phyloP scores from a whole-genome alignment of 805 yeast species.

The Pichia sporocuriosa region DNA sequence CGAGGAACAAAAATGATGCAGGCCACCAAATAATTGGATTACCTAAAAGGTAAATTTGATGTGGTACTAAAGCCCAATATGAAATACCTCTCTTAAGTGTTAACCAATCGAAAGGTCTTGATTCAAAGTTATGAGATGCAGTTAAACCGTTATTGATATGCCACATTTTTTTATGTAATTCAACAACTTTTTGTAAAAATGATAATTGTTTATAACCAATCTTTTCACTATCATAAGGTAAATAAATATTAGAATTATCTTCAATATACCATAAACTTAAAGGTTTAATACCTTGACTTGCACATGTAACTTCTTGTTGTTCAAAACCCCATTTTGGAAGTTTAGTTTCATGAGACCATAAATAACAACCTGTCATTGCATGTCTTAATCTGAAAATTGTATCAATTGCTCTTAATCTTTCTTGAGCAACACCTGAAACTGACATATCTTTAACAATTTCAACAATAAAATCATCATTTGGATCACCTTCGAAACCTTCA shows the following conservation, averaged over 20 bases:
- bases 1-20: constrained; percentile 44
- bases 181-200: constrained; percentile 55
- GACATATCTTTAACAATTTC: constrained; percentile 58
- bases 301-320: constrained; percentile 81
- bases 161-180: constrained; percentile 74
- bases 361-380: constrained; percentile 71
- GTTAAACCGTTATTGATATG: constrained; percentile 62
- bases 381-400: constrained; percentile 70
- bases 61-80: constrained; percentile 57
- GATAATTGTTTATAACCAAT: constrained; percentile 47
- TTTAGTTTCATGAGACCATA: constrained; percentile 69
- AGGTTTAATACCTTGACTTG: constrained; percentile 56
- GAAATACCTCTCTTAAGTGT: constrained; percentile 69
- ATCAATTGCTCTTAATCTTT: constrained; percentile 54
- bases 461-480: constrained; percentile 75
- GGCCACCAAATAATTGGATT: constrained; percentile 81
- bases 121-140: constrained; percentile 64
- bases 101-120: constrained; percentile 72
- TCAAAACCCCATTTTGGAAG: constrained; percentile 80
- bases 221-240: constrained; percentile 39
- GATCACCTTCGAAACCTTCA: constrained; percentile 73
- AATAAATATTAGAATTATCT: constrained; percentile 48
- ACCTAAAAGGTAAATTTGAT: constrained; percentile 65
- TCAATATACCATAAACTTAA: constrained; percentile 71
- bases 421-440: constrained; percentile 44